Evolutionary conservation across 2,329 filamentous ascomycete species (phyloP).

Genomic region (Alternaria infectoria): DNA sequence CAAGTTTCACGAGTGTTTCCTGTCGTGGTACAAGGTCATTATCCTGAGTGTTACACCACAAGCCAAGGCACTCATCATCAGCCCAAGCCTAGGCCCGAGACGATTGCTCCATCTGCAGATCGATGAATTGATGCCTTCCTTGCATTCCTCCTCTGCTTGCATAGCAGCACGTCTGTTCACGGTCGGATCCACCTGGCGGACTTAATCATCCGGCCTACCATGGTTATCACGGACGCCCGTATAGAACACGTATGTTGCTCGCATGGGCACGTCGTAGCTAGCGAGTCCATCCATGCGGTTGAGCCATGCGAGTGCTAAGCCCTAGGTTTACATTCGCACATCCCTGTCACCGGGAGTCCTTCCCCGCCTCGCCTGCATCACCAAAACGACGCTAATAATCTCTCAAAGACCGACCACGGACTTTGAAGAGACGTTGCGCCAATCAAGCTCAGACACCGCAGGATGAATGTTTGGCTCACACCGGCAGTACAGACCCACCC

Average conservation of each 20-base stretch:
- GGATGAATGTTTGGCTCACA: conserved; percentile 11
- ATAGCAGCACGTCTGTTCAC: conserved; percentile 3
- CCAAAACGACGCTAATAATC: conserved; percentile 14
- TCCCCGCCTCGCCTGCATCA: conserved; percentile 20
- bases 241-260: conserved; percentile 1
- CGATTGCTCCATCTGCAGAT: conserved; percentile 3
- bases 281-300: conserved; percentile 15
- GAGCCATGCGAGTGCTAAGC: conserved; percentile 18
- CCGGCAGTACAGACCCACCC: conserved; percentile 11
- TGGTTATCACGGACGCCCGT: conserved; percentile 5
- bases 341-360: conserved; percentile 19
- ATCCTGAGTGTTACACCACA: conserved; percentile 5
- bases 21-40: conserved; percentile 6
- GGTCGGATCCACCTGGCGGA: not conserved
- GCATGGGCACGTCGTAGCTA: conserved; percentile 7
- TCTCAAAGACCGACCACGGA: conserved; percentile 18
- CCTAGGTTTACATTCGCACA: conserved; percentile 5
- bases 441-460: conserved; percentile 17
- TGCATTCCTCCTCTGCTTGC: not conserved
- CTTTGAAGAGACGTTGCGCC: conserved; percentile 19
- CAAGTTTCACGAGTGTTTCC: conserved; percentile 14
- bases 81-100: not conserved
- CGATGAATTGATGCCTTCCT: not conserved
- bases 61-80: not conserved
- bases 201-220: conserved; percentile 7